These are phyloP conservation scores for Cercospora sp. DNA, from an alignment of 2,329 filamentous ascomycete species.

Conservation along the genomic window DNA sequence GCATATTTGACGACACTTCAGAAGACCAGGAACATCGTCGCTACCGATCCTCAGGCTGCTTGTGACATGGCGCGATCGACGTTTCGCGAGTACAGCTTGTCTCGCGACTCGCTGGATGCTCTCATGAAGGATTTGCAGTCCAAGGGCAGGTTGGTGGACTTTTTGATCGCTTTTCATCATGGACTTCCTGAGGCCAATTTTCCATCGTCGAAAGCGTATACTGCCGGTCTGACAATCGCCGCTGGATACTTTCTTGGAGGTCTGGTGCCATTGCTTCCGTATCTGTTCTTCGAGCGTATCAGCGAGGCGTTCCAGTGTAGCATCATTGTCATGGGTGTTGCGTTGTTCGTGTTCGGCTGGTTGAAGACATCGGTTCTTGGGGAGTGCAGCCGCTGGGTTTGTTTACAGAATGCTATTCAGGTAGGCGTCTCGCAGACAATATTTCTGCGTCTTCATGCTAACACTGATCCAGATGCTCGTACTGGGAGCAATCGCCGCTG, in stretches of 20 bases:
- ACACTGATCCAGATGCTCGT: slow-evolving; percentile 55
- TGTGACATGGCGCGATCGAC: slow-evolving; percentile 44
- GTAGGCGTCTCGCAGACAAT: neutral
- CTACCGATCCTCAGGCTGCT: slow-evolving; percentile 42
- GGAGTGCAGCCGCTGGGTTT: slow-evolving; percentile 47
- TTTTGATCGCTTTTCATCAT: slow-evolving; percentile 53
- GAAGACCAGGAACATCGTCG: slow-evolving; percentile 46
- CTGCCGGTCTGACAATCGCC: slow-evolving; percentile 65
- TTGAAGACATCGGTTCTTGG: slow-evolving; percentile 56
- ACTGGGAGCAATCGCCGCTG: slow-evolving; percentile 66
- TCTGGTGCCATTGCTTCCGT: slow-evolving; percentile 69
- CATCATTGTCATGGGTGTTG: slow-evolving; percentile 60
- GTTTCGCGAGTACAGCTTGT: slow-evolving; percentile 47
- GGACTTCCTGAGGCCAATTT: slow-evolving; percentile 48
- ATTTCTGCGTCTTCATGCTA: neutral
- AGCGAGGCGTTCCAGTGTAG: slow-evolving; percentile 60
- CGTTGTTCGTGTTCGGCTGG: slow-evolving; percentile 66
- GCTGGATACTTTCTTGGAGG: slow-evolving; percentile 70
- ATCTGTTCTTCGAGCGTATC: slow-evolving; percentile 56
- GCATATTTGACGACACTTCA: slow-evolving; percentile 50
- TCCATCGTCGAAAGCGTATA: slow-evolving; percentile 45
- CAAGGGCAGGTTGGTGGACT: slow-evolving; percentile 45
- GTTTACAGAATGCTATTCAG: slow-evolving; percentile 59
- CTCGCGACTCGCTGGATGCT: slow-evolving; percentile 33
- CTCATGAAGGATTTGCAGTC: slow-evolving; percentile 25